Percentiles rank a stretch among this genome's conserved stretches.
Evolutionary conservation across 805 yeast species (phyloP).

Genomic region (Kluyveromyces nonfermentans): DNA sequence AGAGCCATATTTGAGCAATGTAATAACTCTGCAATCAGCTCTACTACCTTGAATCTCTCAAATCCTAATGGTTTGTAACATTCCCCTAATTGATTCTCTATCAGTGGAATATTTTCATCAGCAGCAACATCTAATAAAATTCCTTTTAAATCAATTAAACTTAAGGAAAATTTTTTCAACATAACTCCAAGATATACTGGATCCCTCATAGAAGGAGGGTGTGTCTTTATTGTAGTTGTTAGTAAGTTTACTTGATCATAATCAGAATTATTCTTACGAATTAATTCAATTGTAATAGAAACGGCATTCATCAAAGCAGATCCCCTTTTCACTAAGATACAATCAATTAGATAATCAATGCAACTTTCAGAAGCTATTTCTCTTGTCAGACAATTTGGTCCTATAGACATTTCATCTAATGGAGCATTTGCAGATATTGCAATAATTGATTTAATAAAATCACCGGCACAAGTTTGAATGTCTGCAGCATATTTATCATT

Average conservation of each 20-base stretch:
- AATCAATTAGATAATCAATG: conserved; percentile 51
- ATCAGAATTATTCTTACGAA: conserved; percentile 91
- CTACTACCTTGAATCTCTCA: conserved; percentile 84
- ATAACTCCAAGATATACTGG: conserved; percentile 84
- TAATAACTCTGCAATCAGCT: conserved; percentile 82
- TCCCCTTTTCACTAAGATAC: conserved; percentile 61
- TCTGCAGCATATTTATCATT: conserved; percentile 51
- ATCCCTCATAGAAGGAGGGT: conserved; percentile 85
- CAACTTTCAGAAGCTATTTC: conserved; percentile 68
- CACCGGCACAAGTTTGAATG: conserved; percentile 86
- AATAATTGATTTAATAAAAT: conserved; percentile 84
- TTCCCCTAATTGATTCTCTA: conserved; percentile 56
- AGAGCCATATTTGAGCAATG: conserved; percentile 98
- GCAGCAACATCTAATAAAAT: conserved; percentile 19
- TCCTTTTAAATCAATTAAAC: conserved; percentile 31
- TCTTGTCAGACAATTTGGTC: conserved; percentile 86
- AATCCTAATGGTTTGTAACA: conserved; percentile 71
- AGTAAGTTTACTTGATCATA: conserved; percentile 79
- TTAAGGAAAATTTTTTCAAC: conserved; percentile 61
- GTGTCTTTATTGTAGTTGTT: conserved; percentile 62
- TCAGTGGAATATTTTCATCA: conserved; percentile 16
- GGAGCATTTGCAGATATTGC: conserved; percentile 93
- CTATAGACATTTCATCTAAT: conserved; percentile 69
- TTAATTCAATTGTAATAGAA: conserved; percentile 85
- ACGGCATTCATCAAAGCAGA: conserved; percentile 85